These are phyloP conservation scores for Eimeria sp. DNA, from an alignment of 169 alveolate species.

Conservation along the genomic window DNA sequence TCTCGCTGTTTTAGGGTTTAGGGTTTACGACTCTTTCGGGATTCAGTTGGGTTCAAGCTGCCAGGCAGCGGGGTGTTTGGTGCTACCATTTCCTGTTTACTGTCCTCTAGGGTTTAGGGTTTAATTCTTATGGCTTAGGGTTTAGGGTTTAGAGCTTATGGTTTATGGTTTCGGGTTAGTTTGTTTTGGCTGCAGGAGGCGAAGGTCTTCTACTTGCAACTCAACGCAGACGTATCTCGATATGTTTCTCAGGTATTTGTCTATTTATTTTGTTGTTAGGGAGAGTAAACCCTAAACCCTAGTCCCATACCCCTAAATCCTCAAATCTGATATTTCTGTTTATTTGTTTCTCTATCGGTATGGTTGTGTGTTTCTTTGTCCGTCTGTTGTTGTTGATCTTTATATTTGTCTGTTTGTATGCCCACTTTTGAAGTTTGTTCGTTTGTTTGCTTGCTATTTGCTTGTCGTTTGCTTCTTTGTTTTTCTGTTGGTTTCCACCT, in stretches of 20 bases:
- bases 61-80: too few species aligned
- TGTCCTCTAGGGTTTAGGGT: conserved; percentile 7
- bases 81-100: neutral
- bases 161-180: neutral
- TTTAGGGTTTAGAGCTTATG: conserved; percentile 31
- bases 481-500: neutral
- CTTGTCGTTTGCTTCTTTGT: neutral
- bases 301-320: neutral
- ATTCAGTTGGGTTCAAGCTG: too few species aligned
- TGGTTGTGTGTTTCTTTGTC: neutral
- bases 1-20: neutral
- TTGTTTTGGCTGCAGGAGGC: conserved; percentile 28
- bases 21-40: neutral
- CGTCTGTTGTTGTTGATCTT: neutral
- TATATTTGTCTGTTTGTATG: neutral
- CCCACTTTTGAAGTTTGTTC: too few species aligned
- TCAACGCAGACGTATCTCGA: conserved; percentile 15
- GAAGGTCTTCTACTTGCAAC: conserved; percentile 20
- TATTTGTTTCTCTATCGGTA: neutral
- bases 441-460: neutral
- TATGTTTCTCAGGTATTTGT: neutral
- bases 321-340: neutral
- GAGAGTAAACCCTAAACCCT: conserved; percentile 25
- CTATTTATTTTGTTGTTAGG: neutral
- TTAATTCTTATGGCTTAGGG: neutral